A percentile compares a stretch with the other conserved stretches of the same genome.
Evolutionary conservation across 495 filamentous ascomycete genomes (phyloP).

Genomic region (Neurospora hispaniola): DNA sequence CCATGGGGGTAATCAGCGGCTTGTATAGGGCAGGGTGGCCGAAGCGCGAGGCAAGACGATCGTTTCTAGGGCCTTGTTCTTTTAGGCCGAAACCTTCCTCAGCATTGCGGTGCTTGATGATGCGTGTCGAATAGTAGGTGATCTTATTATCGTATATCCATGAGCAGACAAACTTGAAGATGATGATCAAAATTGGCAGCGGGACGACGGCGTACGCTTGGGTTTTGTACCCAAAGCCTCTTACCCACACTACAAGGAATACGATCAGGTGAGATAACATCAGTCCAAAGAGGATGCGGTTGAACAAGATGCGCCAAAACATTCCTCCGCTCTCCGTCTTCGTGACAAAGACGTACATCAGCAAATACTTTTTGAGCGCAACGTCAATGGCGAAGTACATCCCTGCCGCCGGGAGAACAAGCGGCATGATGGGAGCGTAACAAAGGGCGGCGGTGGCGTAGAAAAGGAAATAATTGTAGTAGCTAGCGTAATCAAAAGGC

Average conservation of each 20-base stretch:
- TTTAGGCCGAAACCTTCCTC: conserved; percentile 31
- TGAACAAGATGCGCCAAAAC: conserved; percentile 86
- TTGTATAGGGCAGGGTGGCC: conserved; percentile 87
- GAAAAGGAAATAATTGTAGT: conserved; percentile 95
- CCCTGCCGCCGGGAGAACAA: conserved; percentile 81
- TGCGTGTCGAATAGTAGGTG: conserved; percentile 60
- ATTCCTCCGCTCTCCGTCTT: conserved; percentile 93
- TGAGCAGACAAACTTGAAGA: conserved; percentile 80
- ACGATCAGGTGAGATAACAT: conserved; percentile 72
- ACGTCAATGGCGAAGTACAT: conserved; percentile 84
- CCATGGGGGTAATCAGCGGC: conserved; percentile 89
- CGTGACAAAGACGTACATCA: conserved; percentile 91
- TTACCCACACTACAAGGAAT: conserved; percentile 59
- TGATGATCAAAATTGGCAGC: conserved; percentile 67
- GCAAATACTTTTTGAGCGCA: conserved; percentile 86
- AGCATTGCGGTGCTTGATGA: conserved; percentile 45
- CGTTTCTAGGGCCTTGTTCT: conserved; percentile 39
- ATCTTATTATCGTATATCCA: conserved; percentile 64
- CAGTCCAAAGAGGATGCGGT: conserved; percentile 77
- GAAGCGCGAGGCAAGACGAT: conserved; percentile 71
- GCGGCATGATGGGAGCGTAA: conserved; percentile 78
- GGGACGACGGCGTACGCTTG: conserved; percentile 59
- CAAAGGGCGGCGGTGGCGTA: conserved; percentile 83
- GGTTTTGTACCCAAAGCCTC: conserved; percentile 41
- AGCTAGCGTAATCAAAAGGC: conserved; percentile 86